Conservation (phyloP, 768 basidiomycete species). For the Pleurotus giganteus region DNA sequence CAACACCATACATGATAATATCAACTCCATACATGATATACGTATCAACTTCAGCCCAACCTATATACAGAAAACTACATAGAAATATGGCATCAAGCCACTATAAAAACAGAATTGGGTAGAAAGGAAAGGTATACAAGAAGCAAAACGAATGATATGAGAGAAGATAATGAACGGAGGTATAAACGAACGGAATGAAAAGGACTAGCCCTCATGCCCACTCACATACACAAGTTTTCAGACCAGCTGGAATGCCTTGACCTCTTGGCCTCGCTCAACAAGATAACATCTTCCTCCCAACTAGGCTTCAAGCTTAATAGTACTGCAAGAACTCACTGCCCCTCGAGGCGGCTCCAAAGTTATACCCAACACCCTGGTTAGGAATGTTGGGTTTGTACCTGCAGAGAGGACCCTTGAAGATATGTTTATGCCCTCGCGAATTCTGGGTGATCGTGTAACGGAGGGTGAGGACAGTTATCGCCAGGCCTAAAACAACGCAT, state of each 20-base stretch:
- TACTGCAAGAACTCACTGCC: slow-evolving; percentile 38
- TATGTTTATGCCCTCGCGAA: slow-evolving; percentile 44
- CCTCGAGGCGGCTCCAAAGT: slow-evolving; percentile 11
- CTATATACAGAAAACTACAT: no score
- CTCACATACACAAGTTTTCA: not conserved
- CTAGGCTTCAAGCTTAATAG: slow-evolving; percentile 23
- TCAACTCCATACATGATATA: no score
- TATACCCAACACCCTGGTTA: not conserved
- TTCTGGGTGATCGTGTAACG: slow-evolving; percentile 45
- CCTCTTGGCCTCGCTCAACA: not conserved
- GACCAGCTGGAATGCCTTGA: not conserved
- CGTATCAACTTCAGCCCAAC: no score
- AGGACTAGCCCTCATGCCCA: not conserved
- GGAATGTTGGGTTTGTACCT: slow-evolving; percentile 38
- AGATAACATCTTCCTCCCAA: not conserved
- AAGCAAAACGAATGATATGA: not conserved
- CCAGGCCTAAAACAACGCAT: slow-evolving; percentile 48
- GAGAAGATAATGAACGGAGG: not conserved
- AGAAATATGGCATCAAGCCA: no score
- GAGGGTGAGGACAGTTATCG: slow-evolving; percentile 36
- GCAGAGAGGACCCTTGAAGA: slow-evolving; percentile 50
- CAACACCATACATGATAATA: not conserved
- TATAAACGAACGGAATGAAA: not conserved
- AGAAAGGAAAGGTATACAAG: not conserved
- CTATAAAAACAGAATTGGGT: no score